Conservation (phyloP, 2,329 filamentous ascomycete genomes). For the Eutypa lata region DNA sequence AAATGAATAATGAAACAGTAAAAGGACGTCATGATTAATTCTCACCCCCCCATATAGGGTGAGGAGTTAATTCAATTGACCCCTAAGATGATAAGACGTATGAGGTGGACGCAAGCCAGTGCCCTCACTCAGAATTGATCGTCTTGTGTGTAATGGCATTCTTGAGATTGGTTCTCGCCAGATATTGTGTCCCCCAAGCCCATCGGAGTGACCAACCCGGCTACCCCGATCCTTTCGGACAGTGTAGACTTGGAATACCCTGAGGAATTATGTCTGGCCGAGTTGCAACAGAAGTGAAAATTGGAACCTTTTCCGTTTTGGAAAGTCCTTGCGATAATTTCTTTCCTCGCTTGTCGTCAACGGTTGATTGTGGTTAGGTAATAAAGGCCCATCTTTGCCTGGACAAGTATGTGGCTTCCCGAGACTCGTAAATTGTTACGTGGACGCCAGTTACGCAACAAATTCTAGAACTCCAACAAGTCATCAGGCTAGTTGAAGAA, state of each 20-base stretch:
- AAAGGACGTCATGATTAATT: not conserved
- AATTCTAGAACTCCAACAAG: no score
- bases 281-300: no score
- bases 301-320: not conserved
- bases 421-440: not conserved
- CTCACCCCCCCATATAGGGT: not conserved
- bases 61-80: no score
- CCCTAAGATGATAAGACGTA: no score
- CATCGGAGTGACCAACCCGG: not conserved
- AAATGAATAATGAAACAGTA: not conserved
- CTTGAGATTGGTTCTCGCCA: not conserved
- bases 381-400: not conserved
- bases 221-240: not conserved
- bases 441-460: no score
- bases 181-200: not conserved
- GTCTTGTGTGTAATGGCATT: not conserved
- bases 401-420: no score
- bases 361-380: not conserved
- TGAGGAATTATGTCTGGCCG: no score
- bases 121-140: not conserved
- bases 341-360: not conserved
- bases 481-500: no score
- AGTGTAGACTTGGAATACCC: not conserved
- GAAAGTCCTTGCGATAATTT: not conserved
- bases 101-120: no score